Evolutionary conservation across 257 asterid species (phyloP).

Genomic region (Buddleja alternifolia): DNA sequence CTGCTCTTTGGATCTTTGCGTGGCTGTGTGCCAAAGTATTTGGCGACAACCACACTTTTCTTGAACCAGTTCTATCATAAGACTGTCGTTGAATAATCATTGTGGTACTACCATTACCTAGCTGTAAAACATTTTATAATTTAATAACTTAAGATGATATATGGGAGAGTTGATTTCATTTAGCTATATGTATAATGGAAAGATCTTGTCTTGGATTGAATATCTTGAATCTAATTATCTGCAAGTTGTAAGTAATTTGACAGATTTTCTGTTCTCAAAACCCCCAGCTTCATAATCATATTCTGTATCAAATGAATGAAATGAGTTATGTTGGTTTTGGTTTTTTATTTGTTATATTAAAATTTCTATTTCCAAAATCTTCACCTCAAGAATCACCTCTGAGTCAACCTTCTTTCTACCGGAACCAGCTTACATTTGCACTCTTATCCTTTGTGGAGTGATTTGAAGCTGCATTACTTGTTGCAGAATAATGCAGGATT

Average conservation of each 20-base stretch:
- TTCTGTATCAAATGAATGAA: not conserved
- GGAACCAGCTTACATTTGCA: not conserved
- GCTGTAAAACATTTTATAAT: not conserved
- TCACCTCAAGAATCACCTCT: not conserved
- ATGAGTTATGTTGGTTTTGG: constrained; percentile 4
- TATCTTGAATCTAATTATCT: not conserved
- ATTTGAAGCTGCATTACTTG: constrained; percentile 33
- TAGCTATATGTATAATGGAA: not conserved
- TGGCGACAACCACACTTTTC: not conserved
- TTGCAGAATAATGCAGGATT: constrained; percentile 58
- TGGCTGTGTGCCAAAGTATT: not conserved
- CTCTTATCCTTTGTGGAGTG: not conserved
- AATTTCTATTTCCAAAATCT: not conserved
- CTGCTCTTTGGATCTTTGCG: constrained; percentile 3
- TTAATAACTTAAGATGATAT: not conserved
- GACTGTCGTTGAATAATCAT: not conserved
- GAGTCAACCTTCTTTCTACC: not conserved
- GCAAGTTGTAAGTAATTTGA: not conserved
- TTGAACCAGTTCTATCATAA: not conserved
- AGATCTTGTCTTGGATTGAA: not conserved
- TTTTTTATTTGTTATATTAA: not conserved
- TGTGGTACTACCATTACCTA: not conserved
- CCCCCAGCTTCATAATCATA: not conserved
- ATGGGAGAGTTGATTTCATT: not conserved
- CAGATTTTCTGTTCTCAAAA: constrained; percentile 10